Base-by-base conservation (phyloP, 2,329 filamentous ascomycete species). In the Mariannaea sp. region DNA sequence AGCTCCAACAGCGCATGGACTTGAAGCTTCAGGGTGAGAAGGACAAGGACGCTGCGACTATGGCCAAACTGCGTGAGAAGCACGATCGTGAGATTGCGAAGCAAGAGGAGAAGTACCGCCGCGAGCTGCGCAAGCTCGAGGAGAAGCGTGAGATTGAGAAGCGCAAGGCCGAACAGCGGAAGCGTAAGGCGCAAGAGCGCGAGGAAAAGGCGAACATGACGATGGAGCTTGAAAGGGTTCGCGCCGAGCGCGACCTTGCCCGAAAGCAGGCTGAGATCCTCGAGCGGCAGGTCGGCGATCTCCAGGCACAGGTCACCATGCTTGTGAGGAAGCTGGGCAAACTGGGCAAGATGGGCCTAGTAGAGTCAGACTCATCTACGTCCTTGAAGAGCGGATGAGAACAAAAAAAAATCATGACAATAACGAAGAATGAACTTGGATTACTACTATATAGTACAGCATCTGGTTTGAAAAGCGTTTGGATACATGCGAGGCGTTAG, bases 91-190 rank as follows among this genome's bases (percentile, higher is more conserved):
- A 88, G 58, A 68, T 86, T 0, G 80, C 82, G 36, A 89, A 87
- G 66, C 82, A 86, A 46, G 82, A 87, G 60, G 85, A 85, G 27
- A 87, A 85, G 60, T 85, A 86, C 61, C 79, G 80, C 57, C 79
- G 79, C 10, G 86, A 90, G 64, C 73, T 88, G 39, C 74, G 75
- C 57, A 87, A 86, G 69, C 72, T 89, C 2, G 83, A 89, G 58
- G 80, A 84, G 58, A 84, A 84, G 72, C 82, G 83, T 41, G 75
- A 77, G 53, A 80, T 79, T 52, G 88, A 91, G 64, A 77, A 83
- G 55, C 77, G 75, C 61, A 88, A 86, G 69, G 79, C 80, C 1
- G 78, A 80, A 52, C 78, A 80, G 40, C 71, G 77, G 20, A 73
- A 71, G 39, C 72, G 72, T 20, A 86, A 85, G 69, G 71, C 73